A percentile compares a stretch with the other conserved stretches of the same genome.
phyloP scores from a whole-genome alignment of 805 yeast species.

The Schwanniomyces polymorphus region DNA sequence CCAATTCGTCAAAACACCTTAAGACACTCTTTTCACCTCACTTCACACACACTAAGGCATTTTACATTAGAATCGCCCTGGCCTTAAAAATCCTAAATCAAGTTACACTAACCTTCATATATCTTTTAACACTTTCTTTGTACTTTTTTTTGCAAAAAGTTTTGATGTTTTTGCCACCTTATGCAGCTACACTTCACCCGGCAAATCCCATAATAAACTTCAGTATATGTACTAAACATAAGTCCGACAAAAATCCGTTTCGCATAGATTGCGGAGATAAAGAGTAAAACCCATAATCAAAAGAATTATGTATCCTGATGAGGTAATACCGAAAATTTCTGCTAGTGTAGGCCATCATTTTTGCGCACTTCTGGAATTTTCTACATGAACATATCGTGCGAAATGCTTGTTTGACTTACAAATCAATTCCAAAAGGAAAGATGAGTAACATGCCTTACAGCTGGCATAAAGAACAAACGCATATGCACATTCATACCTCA shows the following conservation, averaged over 20 bases:
- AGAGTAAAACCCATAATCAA: background rate
- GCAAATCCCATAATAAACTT: background rate
- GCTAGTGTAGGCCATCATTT: background rate
- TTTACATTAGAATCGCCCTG: too few relatives aligned
- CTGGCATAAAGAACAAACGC: background rate
- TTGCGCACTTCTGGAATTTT: constrained; percentile 1
- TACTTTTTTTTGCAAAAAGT: too few relatives aligned
- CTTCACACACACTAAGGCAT: too few relatives aligned
- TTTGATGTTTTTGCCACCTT: background rate
- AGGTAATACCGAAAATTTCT: background rate
- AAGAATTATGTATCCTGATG: background rate
- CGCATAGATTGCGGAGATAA: background rate
- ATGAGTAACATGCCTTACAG: background rate
- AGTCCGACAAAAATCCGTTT: background rate
- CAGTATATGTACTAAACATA: background rate
- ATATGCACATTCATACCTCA: background rate
- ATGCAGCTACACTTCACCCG: background rate
- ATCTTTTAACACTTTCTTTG: too few relatives aligned
- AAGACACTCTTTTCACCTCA: too few relatives aligned
- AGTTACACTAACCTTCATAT: too few relatives aligned
- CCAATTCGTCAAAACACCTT: background rate
- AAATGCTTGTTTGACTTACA: background rate
- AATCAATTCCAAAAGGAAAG: background rate
- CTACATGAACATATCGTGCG: background rate
- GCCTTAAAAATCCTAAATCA: too few relatives aligned